Evolutionary conservation across 208 protist species (phyloP), one percentile per base, ranked within the genome.

Genomic region (Endotrypanum monterogeii): DNA sequence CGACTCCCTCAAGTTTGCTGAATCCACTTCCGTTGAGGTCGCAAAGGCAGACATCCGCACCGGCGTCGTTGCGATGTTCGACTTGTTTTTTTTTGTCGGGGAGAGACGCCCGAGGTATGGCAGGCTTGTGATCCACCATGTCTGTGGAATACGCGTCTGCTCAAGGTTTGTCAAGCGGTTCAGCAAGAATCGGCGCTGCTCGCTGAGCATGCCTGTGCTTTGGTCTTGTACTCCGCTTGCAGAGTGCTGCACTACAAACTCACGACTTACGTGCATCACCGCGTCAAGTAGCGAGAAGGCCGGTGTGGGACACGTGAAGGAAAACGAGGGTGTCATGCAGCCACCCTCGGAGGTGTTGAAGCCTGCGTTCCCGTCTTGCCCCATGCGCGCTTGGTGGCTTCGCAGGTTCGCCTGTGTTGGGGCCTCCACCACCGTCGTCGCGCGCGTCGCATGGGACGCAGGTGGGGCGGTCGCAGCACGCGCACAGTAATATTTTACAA

Each of bases 261-360:
- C 90, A 11, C 85, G 83, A 57, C 87, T 93, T 5, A 96, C 92
- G 46, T 83, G 71, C 32, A 96, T 84, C 7, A 93, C 86, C 7
- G 87, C 83, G 65, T 94, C 85, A 23, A 96, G 71, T 18, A 87
- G 54, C 12, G 89, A 94, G 56, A 94, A 91, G 44, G 74, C n/a
- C n/a, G 79, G 73, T 54, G 57, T 74, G 48, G 67, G 71, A 46
- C 51, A 46, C 44, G 16, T 28, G 51, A 69, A 32, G 18, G 68
- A 56, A 32, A 62, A 35, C 20, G 37, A 8, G 5, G 44, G 8
- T 35, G 66, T 37, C 46, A 9, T 9, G 30, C 1, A 25, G 25
- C 41, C n/a, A 30, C 32, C 48, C 14, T 58, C 66, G 28, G 25
- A 28, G 7, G 25, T 50, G 18, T 25, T 28, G 30, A 25, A 16